phyloP scores from a whole-genome alignment of 1,284 basidiomycete genomes.

The Fistulinella cinereoalba region DNA sequence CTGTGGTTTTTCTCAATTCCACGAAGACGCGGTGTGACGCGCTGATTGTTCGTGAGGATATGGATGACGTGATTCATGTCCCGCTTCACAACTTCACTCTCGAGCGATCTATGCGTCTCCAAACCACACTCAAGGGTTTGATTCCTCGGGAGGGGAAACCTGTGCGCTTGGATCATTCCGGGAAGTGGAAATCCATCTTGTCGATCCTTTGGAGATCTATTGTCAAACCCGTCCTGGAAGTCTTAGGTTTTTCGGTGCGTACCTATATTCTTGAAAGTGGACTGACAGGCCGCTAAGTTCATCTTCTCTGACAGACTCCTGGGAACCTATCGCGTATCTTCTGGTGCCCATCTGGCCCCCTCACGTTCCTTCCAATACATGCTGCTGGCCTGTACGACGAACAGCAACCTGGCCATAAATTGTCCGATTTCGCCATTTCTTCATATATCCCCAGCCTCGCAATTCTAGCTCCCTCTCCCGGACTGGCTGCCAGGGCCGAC shows the following conservation, averaged over 20 bases:
- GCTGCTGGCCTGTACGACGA: background rate
- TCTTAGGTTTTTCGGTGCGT: background rate
- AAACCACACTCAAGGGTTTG: background rate
- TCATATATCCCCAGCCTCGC: background rate
- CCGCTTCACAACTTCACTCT: background rate
- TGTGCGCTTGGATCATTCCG: background rate
- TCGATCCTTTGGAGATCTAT: background rate
- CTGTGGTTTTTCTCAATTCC: background rate
- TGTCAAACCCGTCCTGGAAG: background rate
- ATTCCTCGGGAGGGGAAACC: background rate
- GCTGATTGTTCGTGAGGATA: background rate
- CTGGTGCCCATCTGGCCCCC: background rate
- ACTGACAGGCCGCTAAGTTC: too few relatives aligned
- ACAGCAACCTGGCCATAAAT: background rate
- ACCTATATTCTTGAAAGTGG: background rate
- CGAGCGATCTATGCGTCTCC: background rate
- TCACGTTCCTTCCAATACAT: background rate
- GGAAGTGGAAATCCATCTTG: background rate
- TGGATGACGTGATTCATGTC: background rate
- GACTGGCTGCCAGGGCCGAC: background rate
- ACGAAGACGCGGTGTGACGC: background rate
- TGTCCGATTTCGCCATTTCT: background rate
- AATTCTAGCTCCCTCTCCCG: background rate
- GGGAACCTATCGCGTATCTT: background rate
- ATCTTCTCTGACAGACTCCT: background rate